Evolutionary conservation across 345 rosid genomes (phyloP).

Genomic region (Linum tenue): DNA sequence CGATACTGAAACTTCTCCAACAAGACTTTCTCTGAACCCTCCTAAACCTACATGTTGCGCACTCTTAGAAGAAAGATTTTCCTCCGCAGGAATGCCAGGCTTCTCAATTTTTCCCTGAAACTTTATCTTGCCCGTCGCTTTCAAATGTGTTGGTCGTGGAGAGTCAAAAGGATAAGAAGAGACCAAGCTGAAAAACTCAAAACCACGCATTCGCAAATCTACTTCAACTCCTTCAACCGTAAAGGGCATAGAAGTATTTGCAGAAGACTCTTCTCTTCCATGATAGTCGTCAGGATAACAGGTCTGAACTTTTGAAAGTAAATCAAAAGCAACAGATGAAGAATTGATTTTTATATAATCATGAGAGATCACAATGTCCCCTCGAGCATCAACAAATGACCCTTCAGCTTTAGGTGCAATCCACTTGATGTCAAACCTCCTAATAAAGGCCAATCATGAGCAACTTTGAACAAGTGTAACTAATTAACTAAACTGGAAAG

Average conservation of each 20-base stretch:
- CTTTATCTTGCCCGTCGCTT: conserved; percentile 85
- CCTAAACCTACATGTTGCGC: conserved; percentile 22
- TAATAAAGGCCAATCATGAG: conserved; percentile 23
- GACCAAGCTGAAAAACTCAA: conserved; percentile 85
- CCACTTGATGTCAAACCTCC: conserved; percentile 98
- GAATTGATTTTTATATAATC: conserved; percentile 71
- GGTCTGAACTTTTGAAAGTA: conserved; percentile 64
- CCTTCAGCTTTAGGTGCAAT: conserved; percentile 97
- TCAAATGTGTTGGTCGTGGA: conserved; percentile 85
- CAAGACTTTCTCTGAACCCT: conserved; percentile 39
- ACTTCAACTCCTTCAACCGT: conserved; percentile 81
- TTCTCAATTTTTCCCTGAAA: conserved; percentile 72
- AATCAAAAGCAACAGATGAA: conserved; percentile 82
- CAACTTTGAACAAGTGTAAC: conserved; percentile 12
- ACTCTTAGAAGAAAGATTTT: conserved; percentile 21
- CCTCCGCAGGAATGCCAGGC: conserved; percentile 23
- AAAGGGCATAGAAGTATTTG: conserved; percentile 44
- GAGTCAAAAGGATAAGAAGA: conserved; percentile 88
- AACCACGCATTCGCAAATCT: conserved; percentile 91
- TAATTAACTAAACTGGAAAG: conserved; percentile 5
- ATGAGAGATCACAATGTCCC: conserved; percentile 86
- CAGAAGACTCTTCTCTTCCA: conserved; percentile 31
- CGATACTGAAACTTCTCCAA: conserved; percentile 74
- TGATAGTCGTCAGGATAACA: conserved; percentile 60
- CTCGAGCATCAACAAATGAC: conserved; percentile 92